phyloP scores from a whole-genome alignment of 2,329 filamentous ascomycete species.

The Aspergillus fructus region DNA sequence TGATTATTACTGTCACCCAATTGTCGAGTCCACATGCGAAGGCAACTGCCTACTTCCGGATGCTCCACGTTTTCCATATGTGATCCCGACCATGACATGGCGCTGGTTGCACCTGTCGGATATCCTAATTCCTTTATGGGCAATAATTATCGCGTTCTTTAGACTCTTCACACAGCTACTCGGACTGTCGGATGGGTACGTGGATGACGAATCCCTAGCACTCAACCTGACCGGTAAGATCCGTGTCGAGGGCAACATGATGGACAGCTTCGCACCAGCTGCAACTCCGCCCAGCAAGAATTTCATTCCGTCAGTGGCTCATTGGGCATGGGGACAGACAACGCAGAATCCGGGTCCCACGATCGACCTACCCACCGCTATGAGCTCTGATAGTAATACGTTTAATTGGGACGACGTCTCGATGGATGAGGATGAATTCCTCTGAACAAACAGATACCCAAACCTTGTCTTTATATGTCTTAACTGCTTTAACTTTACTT shows the following conservation, averaged over 20 bases:
- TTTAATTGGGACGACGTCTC: slow-evolving; percentile 17
- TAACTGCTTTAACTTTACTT: neutral
- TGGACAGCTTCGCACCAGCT: slow-evolving; percentile 20
- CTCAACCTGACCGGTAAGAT: slow-evolving; percentile 30
- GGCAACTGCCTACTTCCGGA: slow-evolving; percentile 52
- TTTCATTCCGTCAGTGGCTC: slow-evolving; percentile 11
- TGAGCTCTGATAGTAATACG: slow-evolving; percentile 13
- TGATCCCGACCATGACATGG: slow-evolving; percentile 56
- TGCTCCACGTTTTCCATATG: slow-evolving; percentile 55
- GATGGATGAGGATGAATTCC: slow-evolving; percentile 36
- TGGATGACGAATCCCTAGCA: slow-evolving; percentile 34
- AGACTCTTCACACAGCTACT: slow-evolving; percentile 35
- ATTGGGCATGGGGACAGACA: slow-evolving; percentile 9
- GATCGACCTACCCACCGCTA: slow-evolving; percentile 9
- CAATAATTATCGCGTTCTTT: slow-evolving; percentile 30
- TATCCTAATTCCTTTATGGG: slow-evolving; percentile 30
- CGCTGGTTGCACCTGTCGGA: slow-evolving; percentile 43
- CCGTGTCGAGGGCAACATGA: slow-evolving; percentile 28
- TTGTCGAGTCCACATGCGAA: slow-evolving; percentile 48
- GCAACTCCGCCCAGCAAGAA: slow-evolving; percentile 10
- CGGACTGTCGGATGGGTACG: slow-evolving; percentile 44
- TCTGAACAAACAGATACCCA: slow-evolving; percentile 14
- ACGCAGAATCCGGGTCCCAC: slow-evolving; percentile 5
- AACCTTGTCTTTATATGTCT: neutral
- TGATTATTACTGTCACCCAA: slow-evolving; percentile 53